phyloP scores from a whole-genome alignment of 345 rosid species.

The Pugionium dolabratum region DNA sequence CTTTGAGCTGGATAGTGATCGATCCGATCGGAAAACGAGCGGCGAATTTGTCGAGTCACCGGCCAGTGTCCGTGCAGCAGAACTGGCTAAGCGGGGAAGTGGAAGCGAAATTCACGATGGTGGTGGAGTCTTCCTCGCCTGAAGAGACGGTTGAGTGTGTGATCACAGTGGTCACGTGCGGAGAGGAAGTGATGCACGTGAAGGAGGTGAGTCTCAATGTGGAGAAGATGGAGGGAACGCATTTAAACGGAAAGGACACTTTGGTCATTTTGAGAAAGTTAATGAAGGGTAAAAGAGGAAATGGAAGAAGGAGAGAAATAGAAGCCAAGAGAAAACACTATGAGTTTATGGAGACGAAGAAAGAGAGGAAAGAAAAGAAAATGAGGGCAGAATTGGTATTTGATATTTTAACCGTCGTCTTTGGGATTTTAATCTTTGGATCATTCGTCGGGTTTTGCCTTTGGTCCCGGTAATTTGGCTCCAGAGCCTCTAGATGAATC shows the following conservation, averaged over 20 bases:
- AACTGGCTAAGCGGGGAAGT: constrained; percentile 83
- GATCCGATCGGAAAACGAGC: constrained; percentile 58
- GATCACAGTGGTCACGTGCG: constrained; percentile 59
- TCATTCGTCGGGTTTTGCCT: constrained; percentile 41
- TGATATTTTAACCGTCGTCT: constrained; percentile 52
- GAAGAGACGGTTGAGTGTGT: constrained; percentile 42
- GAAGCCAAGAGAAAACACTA: constrained; percentile 45
- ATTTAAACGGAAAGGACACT: constrained; percentile 63
- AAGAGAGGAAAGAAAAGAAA: constrained; percentile 52
- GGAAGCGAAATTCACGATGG: constrained; percentile 53
- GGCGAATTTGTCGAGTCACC: constrained; percentile 63
- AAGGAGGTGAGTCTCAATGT: constrained; percentile 64
- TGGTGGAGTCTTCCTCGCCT: not conserved
- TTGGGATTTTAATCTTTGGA: constrained; percentile 49
- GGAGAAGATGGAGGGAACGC: constrained; percentile 73
- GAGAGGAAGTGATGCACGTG: constrained; percentile 65
- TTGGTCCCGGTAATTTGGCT: constrained; percentile 32
- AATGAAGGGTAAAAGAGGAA: constrained; percentile 56
- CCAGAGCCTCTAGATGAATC: not conserved
- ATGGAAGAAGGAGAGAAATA: constrained; percentile 30
- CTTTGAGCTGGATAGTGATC: constrained; percentile 72
- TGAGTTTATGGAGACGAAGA: constrained; percentile 52
- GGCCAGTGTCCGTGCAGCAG: constrained; percentile 60
- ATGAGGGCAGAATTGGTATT: constrained; percentile 50
- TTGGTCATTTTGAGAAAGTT: constrained; percentile 49